Evolutionary conservation across 106 monocot species (phyloP), one percentile per base, ranked within the genome.

Genomic region (Dendrobium officinale): DNA sequence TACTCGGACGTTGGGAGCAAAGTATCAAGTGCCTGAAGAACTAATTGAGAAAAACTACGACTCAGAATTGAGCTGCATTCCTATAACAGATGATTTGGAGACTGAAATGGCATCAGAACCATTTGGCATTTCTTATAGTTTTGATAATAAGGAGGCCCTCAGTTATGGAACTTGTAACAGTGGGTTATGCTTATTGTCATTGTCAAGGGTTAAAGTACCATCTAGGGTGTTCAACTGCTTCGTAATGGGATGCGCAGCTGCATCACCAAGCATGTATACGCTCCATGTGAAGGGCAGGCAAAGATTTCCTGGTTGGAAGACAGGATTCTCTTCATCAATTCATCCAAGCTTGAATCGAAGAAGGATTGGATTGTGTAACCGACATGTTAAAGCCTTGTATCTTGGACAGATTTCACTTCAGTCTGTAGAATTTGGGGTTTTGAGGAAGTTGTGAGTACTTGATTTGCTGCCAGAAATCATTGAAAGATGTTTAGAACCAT

Each of bases 321-420:
- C 95, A 6, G 98, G 98, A 79, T 99, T 99, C 80, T 81, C 83
- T 7, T 56, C 86, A 83, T 86, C 91, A 4, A 86, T 95, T 42
- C 86, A 93, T 87, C 59, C 76, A 22, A 82, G 89, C 66, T 88
- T 93, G 87, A 84, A 95, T 77, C 81, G 89, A 75, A 87, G 48
- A 82, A 80, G 85, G 73, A 86, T 99, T 77, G 89, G 88, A 44
- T 79, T 95, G 42, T 99, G 98, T 49, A 82, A 43, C 49, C 78
- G 85, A 19, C 98, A 99, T 84, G 90, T 99, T 42, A 84, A 89
- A 75, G 98, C 95, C 89, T 79, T 99, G 75, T 99, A 99, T 79
- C 54, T 91, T 24, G 95, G 95, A 9, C 42, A 81, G 44, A 89
- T 99, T 79, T 95, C 95, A 19, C 91, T 95, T 68, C 92, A 91